Percentiles rank a stretch among this genome's conserved stretches.
Evolutionary conservation across 1,284 basidiomycete species (phyloP).

Genomic region (Boletellus deceptivus): DNA sequence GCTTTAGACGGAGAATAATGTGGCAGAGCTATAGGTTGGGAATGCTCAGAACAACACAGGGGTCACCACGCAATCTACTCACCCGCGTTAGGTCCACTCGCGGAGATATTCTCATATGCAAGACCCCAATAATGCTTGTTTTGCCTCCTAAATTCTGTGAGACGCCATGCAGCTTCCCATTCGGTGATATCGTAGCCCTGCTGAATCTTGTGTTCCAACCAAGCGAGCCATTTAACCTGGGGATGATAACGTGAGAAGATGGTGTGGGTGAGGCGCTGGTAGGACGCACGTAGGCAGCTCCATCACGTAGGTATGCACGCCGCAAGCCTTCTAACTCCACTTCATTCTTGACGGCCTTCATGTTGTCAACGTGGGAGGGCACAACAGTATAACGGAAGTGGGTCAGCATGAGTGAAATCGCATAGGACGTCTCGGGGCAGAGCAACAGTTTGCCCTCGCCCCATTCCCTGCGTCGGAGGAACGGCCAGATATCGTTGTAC

Average conservation of each 20-base stretch:
- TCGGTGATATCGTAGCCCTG: slow-evolving; percentile 84
- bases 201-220: slow-evolving; percentile 82
- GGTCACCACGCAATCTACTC: slow-evolving; percentile 15
- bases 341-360: slow-evolving; percentile 88
- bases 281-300: slow-evolving; percentile 78
- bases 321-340: slow-evolving; percentile 82
- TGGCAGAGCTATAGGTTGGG: slow-evolving; percentile 61
- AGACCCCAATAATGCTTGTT: slow-evolving; percentile 82
- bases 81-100: slow-evolving; percentile 83
- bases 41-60: slow-evolving; percentile 7
- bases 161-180: slow-evolving; percentile 84
- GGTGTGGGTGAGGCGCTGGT: slow-evolving; percentile 5
- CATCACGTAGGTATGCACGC: slow-evolving; percentile 87
- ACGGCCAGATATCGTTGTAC: slow-evolving; percentile 84
- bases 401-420: slow-evolving; percentile 77
- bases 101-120: slow-evolving; percentile 94
- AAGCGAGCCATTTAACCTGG: slow-evolving; percentile 79
- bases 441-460: slow-evolving; percentile 75
- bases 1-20: slow-evolving; percentile 85
- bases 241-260: slow-evolving; percentile 15
- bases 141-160: slow-evolving; percentile 77
- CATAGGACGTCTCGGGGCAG: slow-evolving; percentile 69
- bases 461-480: slow-evolving; percentile 70
- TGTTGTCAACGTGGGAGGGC: slow-evolving; percentile 68
- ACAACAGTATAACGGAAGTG: slow-evolving; percentile 71